Evolutionary conservation across 2,329 filamentous ascomycete species (phyloP), one percentile per base, ranked within the genome.

Genomic region (Xylaria sp.): DNA sequence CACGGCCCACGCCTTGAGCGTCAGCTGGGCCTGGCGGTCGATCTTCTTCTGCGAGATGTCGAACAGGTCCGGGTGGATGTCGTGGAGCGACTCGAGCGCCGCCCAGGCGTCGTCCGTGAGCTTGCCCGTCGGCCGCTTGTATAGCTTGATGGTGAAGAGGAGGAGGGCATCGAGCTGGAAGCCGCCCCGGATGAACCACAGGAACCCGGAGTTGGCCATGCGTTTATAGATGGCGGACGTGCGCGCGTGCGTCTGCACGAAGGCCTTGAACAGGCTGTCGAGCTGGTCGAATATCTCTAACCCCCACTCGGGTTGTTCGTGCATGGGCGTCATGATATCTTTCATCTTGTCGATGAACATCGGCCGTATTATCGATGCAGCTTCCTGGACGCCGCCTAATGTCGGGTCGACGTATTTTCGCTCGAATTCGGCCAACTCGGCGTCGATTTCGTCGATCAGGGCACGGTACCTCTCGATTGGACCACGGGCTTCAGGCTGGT

Each of bases 311-410:
- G 64, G 59, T 8, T 68, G 66, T 9, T 67, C 60, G 17, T 42
- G 40, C 57, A 66, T 67, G 2, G 67, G 60, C 14, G 61, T 35
- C 60, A 64, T 62, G 0, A 65, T 19, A 12, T 51, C 42, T 21
- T 38, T 57, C 57, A 69, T 60, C 42, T 67, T 67, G 5, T 54
- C 56, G 8, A 66, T 49, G 35, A 67, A 54, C 15, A 65, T 59
- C 21, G 64, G 67, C 11, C 67, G 62, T n/a, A 66, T 31, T 31
- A 55, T 35, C 4, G 54, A 19, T 4, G 68, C 64, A 28, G 63
- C 66, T 21, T 53, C 45, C 11, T 68, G 64, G 11, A 66, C 58
- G n/a, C 72, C 73, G 33, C 76, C 74, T 69, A 72, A 31, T 8
- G 51, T 11, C 15, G 52, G 58, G 31, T 66, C 61, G 12, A 72